Evolutionary conservation across 257 asterid genomes (phyloP).

Genomic region (Oldenlandia corymbosa): DNA sequence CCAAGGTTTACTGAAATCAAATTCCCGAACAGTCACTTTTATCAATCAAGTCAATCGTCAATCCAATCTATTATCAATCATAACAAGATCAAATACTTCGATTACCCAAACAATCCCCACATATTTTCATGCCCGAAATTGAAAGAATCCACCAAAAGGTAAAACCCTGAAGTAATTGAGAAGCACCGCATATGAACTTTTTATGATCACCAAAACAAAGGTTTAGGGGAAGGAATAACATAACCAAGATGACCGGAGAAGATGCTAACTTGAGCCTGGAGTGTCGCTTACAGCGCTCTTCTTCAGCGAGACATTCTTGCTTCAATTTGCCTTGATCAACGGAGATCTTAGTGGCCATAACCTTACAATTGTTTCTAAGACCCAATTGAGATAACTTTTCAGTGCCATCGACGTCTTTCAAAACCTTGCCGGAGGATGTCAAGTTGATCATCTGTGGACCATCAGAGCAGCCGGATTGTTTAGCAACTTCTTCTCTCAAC

Average conservation of each 20-base stretch:
- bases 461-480: conserved; percentile 52
- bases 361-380: conserved; percentile 59
- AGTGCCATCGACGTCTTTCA: conserved; percentile 59
- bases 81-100: neutral
- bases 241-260: neutral
- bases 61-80: neutral
- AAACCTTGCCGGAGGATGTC: conserved; percentile 60
- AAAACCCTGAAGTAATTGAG: neutral
- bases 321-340: conserved; percentile 55
- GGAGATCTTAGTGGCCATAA: conserved; percentile 65
- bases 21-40: neutral
- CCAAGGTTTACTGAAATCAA: neutral
- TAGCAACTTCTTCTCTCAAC: conserved; percentile 64
- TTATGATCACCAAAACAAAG: neutral
- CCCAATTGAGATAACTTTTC: conserved; percentile 73
- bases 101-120: conserved; percentile 5
- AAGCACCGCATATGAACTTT: neutral
- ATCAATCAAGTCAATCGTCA: conserved; percentile 24
- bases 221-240: neutral
- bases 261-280: conserved; percentile 60
- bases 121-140: neutral
- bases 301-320: conserved; percentile 78
- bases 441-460: conserved; percentile 51
- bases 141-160: neutral
- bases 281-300: conserved; percentile 67